phyloP scores from a whole-genome alignment of 495 filamentous ascomycete genomes.

The Aspergillus wentii region DNA sequence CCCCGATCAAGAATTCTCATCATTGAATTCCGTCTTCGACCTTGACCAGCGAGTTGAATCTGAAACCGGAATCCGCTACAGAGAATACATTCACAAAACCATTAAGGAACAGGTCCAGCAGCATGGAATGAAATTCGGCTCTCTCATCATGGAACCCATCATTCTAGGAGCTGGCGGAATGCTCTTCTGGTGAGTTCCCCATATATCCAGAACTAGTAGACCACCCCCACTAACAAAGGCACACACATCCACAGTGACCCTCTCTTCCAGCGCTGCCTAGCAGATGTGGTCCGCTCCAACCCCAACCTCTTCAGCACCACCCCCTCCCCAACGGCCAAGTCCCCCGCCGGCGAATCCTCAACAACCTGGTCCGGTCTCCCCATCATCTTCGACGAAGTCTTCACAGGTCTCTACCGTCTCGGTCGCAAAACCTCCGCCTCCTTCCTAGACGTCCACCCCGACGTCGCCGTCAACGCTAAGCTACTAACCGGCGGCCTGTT shows the following conservation, averaged over 20 bases:
- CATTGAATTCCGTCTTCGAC: conserved; percentile 58
- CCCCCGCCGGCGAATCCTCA: conserved; percentile 3
- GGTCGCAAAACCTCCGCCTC: conserved; percentile 60
- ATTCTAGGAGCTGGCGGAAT: conserved; percentile 75
- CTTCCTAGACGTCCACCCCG: conserved; percentile 59
- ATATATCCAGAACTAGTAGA: not conserved
- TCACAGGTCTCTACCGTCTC: conserved; percentile 75
- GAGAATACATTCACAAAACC: conserved; percentile 47
- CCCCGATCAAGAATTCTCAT: conserved; percentile 35
- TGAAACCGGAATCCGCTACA: conserved; percentile 43
- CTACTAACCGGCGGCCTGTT: conserved; percentile 72
- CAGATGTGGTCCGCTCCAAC: conserved; percentile 54
- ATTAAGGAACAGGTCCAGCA: conserved; percentile 44
- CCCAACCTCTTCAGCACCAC: conserved; percentile 40
- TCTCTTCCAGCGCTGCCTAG: conserved; percentile 66
- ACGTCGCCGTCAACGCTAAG: conserved; percentile 74
- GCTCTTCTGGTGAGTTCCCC: conserved; percentile 57
- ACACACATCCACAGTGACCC: conserved; percentile 51
- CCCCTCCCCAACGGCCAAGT: too few species aligned
- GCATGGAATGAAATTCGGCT: conserved; percentile 63
- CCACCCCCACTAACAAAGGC: conserved; percentile 1
- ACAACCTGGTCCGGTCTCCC: conserved; percentile 64
- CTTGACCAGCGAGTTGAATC: conserved; percentile 40
- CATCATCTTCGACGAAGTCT: conserved; percentile 75
- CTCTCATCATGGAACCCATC: conserved; percentile 69